A percentile compares a stretch with the other conserved stretches of the same genome.
phyloP scores from a whole-genome alignment of 1,284 basidiomycete species.

The Austroboletus novae-zelandiae region DNA sequence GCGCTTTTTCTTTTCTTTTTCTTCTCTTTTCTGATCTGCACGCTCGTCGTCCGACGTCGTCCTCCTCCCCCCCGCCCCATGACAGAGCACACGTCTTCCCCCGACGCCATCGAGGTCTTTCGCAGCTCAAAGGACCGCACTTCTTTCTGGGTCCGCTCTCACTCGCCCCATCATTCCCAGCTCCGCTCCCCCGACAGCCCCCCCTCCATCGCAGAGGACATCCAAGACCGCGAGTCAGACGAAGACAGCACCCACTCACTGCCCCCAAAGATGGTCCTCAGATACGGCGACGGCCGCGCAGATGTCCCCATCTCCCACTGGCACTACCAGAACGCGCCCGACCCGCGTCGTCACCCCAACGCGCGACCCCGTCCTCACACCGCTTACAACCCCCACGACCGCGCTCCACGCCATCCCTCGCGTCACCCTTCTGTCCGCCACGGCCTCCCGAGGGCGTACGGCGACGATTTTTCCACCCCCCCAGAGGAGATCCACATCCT shows the following conservation, averaged over 20 bases:
- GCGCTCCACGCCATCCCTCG: constrained; percentile 26
- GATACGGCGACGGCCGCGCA: constrained; percentile 59
- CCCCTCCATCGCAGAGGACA: constrained; percentile 47
- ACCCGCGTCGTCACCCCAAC: constrained; percentile 10
- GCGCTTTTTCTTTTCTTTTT: constrained; percentile 9
- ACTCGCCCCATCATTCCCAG: constrained; percentile 37
- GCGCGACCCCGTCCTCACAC: constrained; percentile 16
- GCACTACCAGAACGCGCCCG: constrained; percentile 23
- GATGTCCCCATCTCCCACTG: constrained; percentile 56
- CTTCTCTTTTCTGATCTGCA: constrained; percentile 2
- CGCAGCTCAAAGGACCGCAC: constrained; percentile 58
- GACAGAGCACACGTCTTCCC: constrained; percentile 65
- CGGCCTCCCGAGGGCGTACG: constrained; percentile 16
- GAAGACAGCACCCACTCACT: constrained; percentile 61
- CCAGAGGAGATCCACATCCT: constrained; percentile 57
- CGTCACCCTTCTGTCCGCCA: constrained; percentile 14
- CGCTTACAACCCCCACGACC: constrained; percentile 24
- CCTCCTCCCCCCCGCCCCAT: constrained; percentile 33
- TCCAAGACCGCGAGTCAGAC: constrained; percentile 52
- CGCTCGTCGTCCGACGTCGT: background rate
- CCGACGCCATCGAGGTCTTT: constrained; percentile 55
- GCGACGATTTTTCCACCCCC: constrained; percentile 24
- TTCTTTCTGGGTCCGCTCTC: constrained; percentile 54
- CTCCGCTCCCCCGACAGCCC: constrained; percentile 59
- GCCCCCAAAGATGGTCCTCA: constrained; percentile 69